Conservation (phyloP, 108 stramenopile genomes). For the Fragilaria radians region DNA sequence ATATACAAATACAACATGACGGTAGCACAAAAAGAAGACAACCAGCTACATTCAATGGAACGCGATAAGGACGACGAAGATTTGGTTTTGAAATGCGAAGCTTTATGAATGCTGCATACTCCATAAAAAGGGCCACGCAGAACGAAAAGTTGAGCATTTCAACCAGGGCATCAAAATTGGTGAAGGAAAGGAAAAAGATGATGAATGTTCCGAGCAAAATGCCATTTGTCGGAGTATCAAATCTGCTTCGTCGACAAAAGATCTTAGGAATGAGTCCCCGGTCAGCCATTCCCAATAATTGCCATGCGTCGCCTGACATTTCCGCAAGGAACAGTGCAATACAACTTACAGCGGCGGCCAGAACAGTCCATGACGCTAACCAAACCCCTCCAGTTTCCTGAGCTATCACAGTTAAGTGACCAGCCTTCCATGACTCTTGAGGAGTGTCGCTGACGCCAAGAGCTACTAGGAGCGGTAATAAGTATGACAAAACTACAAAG, state of each 20-base stretch:
- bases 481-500: conserved; percentile 58
- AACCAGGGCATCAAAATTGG: conserved; percentile 69
- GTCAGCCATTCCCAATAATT: conserved; percentile 92
- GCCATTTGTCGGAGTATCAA: conserved; percentile 86
- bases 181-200: conserved; percentile 56
- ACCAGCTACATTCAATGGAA: conserved; percentile 35
- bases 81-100: conserved; percentile 54
- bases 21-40: conserved; percentile 39
- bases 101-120: conserved; percentile 92
- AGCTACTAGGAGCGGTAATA: conserved; percentile 77
- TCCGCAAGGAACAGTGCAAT: conserved; percentile 95
- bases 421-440: conserved; percentile 72
- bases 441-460: conserved; percentile 60
- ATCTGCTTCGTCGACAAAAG: conserved; percentile 60
- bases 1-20: conserved; percentile 11
- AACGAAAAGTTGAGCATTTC: conserved; percentile 93
- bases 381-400: conserved; percentile 79
- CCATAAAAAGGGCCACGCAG: conserved; percentile 72
- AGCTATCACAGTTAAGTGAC: conserved; percentile 73
- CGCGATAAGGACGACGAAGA: conserved; percentile 36
- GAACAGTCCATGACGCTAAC: conserved; percentile 89
- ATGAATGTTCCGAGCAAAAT: conserved; percentile 76
- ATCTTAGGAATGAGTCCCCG: conserved; percentile 80
- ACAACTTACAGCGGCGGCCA: conserved; percentile 84
- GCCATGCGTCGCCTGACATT: conserved; percentile 84